Conservation (phyloP, 2,329 filamentous ascomycete species). For the Fusarium euwallaceae region DNA sequence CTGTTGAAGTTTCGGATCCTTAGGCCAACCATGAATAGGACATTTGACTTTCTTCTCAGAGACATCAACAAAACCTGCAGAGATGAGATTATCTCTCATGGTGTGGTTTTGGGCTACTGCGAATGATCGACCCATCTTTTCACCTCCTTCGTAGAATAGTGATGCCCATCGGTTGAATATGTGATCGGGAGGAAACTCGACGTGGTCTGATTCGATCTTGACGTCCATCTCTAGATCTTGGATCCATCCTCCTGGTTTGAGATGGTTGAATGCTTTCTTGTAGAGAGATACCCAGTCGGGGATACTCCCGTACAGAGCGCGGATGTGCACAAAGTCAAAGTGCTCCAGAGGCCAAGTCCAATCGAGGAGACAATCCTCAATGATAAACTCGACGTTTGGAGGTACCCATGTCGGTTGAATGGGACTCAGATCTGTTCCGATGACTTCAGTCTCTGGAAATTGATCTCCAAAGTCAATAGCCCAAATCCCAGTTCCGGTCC, state of each 20-base stretch:
- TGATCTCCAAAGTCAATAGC: constrained; percentile 54
- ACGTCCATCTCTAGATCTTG: constrained; percentile 48
- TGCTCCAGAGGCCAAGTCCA: constrained; percentile 61
- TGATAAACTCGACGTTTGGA: constrained; percentile 50
- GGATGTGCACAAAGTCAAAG: constrained; percentile 72
- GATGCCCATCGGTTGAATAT: constrained; percentile 49
- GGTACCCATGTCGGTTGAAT: constrained; percentile 51
- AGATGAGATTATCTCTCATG: constrained; percentile 40
- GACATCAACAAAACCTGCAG: constrained; percentile 54
- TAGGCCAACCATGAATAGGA: constrained; percentile 59
- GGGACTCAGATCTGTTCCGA: constrained; percentile 53
- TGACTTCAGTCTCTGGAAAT: constrained; percentile 47
- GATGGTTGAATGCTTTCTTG: constrained; percentile 61
- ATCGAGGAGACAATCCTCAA: constrained; percentile 50
- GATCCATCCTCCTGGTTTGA: constrained; percentile 57
- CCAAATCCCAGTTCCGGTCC: constrained; percentile 72
- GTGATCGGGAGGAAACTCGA: constrained; percentile 27
- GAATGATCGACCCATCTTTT: constrained; percentile 47
- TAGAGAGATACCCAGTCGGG: constrained; percentile 69
- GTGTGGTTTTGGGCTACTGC: constrained; percentile 26
- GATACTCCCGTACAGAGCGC: constrained; percentile 68
- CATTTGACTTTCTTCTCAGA: constrained; percentile 52
- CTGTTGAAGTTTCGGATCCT: constrained; percentile 57
- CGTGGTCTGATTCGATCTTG: constrained; percentile 29
- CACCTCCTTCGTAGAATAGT: constrained; percentile 46